Conservation (phyloP, 1,284 basidiomycete genomes). For the Trametes sp. region DNA sequence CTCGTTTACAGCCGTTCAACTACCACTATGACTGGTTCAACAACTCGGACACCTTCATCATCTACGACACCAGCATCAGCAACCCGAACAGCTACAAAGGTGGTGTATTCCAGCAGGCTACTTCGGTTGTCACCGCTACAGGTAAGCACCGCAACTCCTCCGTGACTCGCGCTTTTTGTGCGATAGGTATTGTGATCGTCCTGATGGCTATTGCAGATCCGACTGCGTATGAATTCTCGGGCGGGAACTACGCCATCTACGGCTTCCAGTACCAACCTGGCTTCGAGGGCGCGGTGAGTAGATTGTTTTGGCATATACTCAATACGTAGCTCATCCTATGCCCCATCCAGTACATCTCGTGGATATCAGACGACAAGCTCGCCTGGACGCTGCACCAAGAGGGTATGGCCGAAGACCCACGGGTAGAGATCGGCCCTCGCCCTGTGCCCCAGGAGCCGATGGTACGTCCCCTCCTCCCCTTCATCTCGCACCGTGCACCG, state of each 20-base stretch:
- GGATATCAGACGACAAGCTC: conserved; percentile 69
- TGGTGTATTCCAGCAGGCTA: conserved; percentile 60
- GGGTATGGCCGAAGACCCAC: conserved; percentile 72
- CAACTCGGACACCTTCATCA: conserved; percentile 42
- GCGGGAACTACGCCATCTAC: conserved; percentile 59
- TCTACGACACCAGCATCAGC: conserved; percentile 48
- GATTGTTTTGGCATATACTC: not conserved
- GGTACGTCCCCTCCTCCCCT: conserved; percentile 49
- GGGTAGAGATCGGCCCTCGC: conserved; percentile 75
- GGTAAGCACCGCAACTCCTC: conserved; percentile 17
- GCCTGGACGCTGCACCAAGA: conserved; percentile 79
- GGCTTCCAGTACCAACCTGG: conserved; percentile 68
- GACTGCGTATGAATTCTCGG: conserved; percentile 50
- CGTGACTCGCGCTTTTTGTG: not conserved
- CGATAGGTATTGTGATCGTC: no score
- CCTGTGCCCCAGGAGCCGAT: conserved; percentile 87
- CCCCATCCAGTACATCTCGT: conserved; percentile 73
- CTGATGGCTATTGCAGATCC: conserved; percentile 38
- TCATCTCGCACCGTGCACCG: not conserved
- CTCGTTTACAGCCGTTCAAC: conserved; percentile 53
- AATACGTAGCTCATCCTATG: not conserved
- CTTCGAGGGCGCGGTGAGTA: conserved; percentile 43
- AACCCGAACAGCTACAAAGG: conserved; percentile 60
- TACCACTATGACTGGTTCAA: conserved; percentile 49
- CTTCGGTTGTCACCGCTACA: conserved; percentile 37